phyloP scores from a whole-genome alignment of 768 basidiomycete genomes.

The Leccinellum luteum region DNA sequence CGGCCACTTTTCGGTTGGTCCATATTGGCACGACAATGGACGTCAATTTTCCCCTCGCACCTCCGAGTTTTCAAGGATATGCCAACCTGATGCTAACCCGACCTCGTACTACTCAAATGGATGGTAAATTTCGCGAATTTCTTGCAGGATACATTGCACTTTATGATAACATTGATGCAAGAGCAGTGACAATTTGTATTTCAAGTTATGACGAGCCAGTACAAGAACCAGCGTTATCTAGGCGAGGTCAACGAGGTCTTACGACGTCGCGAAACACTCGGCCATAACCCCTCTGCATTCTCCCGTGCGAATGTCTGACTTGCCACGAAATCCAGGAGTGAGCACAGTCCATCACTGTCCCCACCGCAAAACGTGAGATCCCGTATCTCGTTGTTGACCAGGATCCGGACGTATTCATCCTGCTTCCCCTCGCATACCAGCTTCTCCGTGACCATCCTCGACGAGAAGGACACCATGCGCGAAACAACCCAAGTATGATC shows the following conservation, averaged over 20 bases:
- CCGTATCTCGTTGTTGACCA: not conserved
- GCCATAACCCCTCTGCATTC: not conserved
- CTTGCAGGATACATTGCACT: not conserved
- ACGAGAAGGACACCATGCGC: constrained; percentile 70
- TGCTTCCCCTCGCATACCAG: constrained; percentile 40
- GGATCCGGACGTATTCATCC: constrained; percentile 44
- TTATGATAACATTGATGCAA: too few relatives aligned
- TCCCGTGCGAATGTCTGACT: not conserved
- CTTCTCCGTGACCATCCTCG: constrained; percentile 68
- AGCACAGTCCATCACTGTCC: not conserved
- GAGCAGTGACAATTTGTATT: not conserved
- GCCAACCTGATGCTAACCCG: not conserved
- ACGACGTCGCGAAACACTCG: not conserved
- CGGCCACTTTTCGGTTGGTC: too few relatives aligned
- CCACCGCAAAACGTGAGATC: not conserved
- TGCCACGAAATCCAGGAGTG: not conserved
- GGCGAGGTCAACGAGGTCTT: not conserved
- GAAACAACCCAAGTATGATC: constrained; percentile 51
- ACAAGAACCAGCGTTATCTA: not conserved
- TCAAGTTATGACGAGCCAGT: not conserved
- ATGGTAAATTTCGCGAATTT: not conserved
- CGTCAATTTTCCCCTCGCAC: too few relatives aligned
- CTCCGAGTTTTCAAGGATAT: too few relatives aligned
- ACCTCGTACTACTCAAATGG: too few relatives aligned
- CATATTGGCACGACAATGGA: too few relatives aligned